These are phyloP conservation scores for Axilococcus clingmanii DNA, from an alignment of 139 green algal genomes.

Conservation along the genomic window DNA sequence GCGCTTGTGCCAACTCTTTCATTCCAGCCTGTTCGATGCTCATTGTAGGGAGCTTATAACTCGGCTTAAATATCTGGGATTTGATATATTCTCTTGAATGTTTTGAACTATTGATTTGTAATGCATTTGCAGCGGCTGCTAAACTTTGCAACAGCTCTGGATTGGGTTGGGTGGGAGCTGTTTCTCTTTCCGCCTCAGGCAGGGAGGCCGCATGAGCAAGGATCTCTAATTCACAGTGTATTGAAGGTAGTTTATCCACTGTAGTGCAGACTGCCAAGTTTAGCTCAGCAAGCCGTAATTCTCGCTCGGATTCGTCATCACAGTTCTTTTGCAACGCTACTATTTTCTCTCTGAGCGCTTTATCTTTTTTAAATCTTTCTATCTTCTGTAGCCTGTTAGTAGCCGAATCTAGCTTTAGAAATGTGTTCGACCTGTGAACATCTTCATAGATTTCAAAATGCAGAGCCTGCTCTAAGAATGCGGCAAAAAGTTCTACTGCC, in stretches of 20 bases:
- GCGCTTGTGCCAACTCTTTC: slow-evolving; percentile 14
- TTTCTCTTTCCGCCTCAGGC: slow-evolving; percentile 17
- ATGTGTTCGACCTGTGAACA: too few species aligned
- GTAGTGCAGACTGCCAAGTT: slow-evolving; percentile 35
- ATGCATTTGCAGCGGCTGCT: not conserved
- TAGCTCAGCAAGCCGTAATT: slow-evolving; percentile 30
- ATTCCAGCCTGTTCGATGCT: slow-evolving; percentile 35
- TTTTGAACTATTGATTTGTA: not conserved
- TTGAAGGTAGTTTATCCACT: slow-evolving; percentile 13
- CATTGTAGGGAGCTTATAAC: slow-evolving; percentile 62
- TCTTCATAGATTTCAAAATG: not conserved
- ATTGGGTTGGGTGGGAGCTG: slow-evolving; percentile 3
- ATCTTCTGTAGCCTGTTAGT: slow-evolving; percentile 36
- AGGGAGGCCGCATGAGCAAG: slow-evolving; percentile 32
- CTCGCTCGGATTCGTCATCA: slow-evolving; percentile 48
- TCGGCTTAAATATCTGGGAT: slow-evolving; percentile 60
- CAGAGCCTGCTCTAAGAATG: too few species aligned
- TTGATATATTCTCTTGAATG: slow-evolving; percentile 11
- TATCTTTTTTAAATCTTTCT: slow-evolving; percentile 48
- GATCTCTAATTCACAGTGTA: slow-evolving; percentile 50
- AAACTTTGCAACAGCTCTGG: slow-evolving; percentile 23
- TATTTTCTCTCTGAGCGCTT: slow-evolving; percentile 19
- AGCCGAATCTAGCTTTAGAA: slow-evolving; percentile 15
- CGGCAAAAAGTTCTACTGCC: too few species aligned
- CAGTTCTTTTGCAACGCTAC: slow-evolving; percentile 19